These are phyloP conservation scores for Leccinum rimulosum DNA, from an alignment of 768 basidiomycete genomes.

Conservation along the genomic window DNA sequence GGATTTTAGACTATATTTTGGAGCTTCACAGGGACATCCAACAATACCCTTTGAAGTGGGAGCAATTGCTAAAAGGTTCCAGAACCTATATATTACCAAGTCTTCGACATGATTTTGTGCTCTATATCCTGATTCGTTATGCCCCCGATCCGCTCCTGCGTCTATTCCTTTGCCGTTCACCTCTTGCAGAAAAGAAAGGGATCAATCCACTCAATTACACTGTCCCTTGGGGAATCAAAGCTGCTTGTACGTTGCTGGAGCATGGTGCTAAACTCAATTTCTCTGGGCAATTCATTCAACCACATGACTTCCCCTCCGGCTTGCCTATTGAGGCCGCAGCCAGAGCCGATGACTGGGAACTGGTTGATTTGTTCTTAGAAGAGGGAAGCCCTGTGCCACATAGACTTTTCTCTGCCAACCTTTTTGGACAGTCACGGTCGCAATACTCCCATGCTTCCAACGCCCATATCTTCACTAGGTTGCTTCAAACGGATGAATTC, in stretches of 20 bases:
- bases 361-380: background rate
- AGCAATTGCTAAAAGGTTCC: background rate
- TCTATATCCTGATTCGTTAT: fast-evolving
- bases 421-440: background rate
- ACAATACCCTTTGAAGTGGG: background rate
- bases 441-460: fast-evolving
- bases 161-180: background rate
- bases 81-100: too few relatives aligned
- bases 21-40: background rate
- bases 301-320: background rate
- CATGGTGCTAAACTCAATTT: background rate
- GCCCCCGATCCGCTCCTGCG: background rate
- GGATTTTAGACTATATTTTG: background rate
- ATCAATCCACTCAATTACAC: background rate
- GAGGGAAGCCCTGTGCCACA: background rate
- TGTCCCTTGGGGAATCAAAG: fast-evolving
- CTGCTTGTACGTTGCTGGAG: background rate
- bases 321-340: background rate
- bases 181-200: background rate
- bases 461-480: background rate
- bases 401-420: background rate
- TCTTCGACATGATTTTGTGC: too few relatives aligned
- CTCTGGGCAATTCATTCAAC: background rate
- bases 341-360: too few relatives aligned
- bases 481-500: background rate